phyloP scores from a whole-genome alignment of 139 green algal species.

The Asterochloris erici region DNA sequence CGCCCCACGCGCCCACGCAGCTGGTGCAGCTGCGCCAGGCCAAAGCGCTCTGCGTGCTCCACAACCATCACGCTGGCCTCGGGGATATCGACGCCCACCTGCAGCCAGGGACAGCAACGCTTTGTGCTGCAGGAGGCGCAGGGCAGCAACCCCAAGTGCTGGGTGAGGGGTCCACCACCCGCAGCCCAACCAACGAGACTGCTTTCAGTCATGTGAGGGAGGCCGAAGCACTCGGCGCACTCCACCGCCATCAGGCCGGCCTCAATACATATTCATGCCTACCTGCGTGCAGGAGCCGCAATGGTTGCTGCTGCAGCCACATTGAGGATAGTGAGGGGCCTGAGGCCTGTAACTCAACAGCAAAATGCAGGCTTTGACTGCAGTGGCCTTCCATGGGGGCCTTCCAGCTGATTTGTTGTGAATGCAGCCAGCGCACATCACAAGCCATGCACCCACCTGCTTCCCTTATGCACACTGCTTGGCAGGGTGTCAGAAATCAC shows the following conservation, averaged over 20 bases:
- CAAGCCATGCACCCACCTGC: too few species aligned
- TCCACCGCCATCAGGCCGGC: neutral
- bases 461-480: too few species aligned
- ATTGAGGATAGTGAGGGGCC: too few species aligned
- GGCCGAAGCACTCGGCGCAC: neutral
- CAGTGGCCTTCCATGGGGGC: too few species aligned
- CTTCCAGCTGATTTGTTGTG: too few species aligned
- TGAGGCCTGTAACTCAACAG: too few species aligned
- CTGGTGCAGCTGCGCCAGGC: conserved; percentile 94
- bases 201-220: neutral
- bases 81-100: conserved; percentile 84
- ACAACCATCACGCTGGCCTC: conserved; percentile 89
- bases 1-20: conserved; percentile 62
- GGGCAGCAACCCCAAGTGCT: neutral
- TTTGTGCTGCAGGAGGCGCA: neutral
- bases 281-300: neutral
- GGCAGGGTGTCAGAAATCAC: too few species aligned
- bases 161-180: too few species aligned
- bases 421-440: too few species aligned
- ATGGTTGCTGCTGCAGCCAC: too few species aligned
- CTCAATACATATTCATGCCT: neutral
- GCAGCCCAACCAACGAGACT: too few species aligned
- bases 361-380: too few species aligned
- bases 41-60: conserved; percentile 91
- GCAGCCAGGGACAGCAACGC: neutral